Conservation (phyloP, 179 eudicot genomes). For the Actinidia arguta region DNA sequence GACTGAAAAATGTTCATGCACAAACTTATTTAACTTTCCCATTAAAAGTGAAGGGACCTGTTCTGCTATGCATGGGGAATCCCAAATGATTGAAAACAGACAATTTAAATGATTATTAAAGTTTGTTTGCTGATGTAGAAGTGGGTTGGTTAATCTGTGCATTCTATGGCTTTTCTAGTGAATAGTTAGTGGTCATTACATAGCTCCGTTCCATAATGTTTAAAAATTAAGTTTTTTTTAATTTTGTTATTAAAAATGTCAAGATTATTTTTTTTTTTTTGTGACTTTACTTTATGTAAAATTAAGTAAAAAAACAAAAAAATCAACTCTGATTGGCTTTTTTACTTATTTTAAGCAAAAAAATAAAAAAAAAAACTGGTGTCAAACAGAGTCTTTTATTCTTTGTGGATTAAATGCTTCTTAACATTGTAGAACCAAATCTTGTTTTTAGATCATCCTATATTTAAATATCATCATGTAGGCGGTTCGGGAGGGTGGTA, state of each 20-base stretch:
- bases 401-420: neutral
- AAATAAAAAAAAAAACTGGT: no score
- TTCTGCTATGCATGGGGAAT: neutral
- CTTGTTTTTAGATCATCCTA: neutral
- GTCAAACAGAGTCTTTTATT: no score
- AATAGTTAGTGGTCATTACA: neutral
- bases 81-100: neutral
- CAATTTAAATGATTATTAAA: neutral
- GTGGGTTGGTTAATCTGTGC: neutral
- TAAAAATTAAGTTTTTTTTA: no score
- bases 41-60: neutral
- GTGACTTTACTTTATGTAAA: no score
- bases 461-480: constrained; percentile 20
- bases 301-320: no score
- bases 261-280: no score
- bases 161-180: neutral
- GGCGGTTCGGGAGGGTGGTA: constrained; percentile 64
- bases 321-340: no score
- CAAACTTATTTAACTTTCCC: no score
- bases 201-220: no score
- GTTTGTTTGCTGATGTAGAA: neutral
- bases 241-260: no score
- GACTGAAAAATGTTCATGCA: neutral
- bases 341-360: no score
- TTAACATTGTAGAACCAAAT: neutral